Percentiles rank a stretch among this genome's conserved stretches.
These are phyloP conservation scores for Sphaceloma murrayae DNA, from an alignment of 2,329 filamentous ascomycete genomes.

Conservation along the genomic window DNA sequence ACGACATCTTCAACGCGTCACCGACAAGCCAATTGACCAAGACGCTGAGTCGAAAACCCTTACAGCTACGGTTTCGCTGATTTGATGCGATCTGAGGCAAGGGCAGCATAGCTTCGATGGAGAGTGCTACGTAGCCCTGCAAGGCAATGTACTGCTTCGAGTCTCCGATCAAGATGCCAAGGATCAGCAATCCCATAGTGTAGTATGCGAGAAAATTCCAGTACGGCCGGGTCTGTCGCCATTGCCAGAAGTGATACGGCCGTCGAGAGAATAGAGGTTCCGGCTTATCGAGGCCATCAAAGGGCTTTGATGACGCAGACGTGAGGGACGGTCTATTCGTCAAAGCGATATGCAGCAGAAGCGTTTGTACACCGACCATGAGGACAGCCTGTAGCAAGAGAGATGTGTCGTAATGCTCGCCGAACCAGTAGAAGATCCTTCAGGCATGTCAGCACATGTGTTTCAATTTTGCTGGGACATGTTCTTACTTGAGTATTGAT, in stretches of 20 bases:
- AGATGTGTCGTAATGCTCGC: constrained; percentile 49
- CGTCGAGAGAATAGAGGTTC: constrained; percentile 32
- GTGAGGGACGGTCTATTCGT: constrained; percentile 41
- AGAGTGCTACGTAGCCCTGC: constrained; percentile 66
- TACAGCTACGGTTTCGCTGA: constrained; percentile 57
- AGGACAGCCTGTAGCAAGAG: constrained; percentile 51
- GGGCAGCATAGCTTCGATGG: constrained; percentile 71
- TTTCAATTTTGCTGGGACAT: background rate
- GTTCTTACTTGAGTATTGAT: constrained; percentile 50
- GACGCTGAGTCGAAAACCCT: constrained; percentile 67
- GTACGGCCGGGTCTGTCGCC: constrained; percentile 65
- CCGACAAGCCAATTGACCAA: constrained; percentile 69
- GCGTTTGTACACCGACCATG: constrained; percentile 50
- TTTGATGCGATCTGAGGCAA: constrained; percentile 71
- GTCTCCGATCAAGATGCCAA: constrained; percentile 59
- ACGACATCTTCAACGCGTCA: constrained; percentile 71
- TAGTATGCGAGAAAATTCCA: constrained; percentile 70
- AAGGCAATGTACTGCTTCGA: constrained; percentile 52
- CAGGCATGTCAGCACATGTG: background rate
- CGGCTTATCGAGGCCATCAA: constrained; percentile 39
- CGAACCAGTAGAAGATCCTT: constrained; percentile 58
- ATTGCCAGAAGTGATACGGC: constrained; percentile 76
- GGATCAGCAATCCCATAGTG: constrained; percentile 48
- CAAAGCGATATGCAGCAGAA: constrained; percentile 52
- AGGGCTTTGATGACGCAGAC: constrained; percentile 43